A percentile compares a stretch with the other conserved stretches of the same genome.
phyloP scores from a whole-genome alignment of 495 filamentous ascomycete genomes.

The Cercophora scortea region DNA sequence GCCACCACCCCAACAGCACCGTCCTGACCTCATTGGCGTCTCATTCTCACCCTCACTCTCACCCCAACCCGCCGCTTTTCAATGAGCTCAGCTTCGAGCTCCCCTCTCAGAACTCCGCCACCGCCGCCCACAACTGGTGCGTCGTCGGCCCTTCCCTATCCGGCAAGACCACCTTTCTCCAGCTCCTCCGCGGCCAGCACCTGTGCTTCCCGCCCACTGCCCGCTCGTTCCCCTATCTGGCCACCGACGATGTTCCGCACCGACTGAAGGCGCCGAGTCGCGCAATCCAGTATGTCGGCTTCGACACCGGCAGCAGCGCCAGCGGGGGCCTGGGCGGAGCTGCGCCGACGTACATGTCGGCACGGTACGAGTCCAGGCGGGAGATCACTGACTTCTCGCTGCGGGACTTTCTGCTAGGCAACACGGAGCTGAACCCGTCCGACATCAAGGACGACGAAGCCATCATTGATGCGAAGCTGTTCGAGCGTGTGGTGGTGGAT shows the following conservation, averaged over 20 bases:
- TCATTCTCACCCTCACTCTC: neutral
- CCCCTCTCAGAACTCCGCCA: constrained; percentile 32
- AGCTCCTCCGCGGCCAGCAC: constrained; percentile 65
- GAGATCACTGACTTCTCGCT: constrained; percentile 86
- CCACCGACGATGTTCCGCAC: constrained; percentile 37
- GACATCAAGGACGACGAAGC: constrained; percentile 36
- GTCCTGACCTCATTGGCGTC: no score
- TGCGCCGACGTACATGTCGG: constrained; percentile 72
- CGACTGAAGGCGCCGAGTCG: constrained; percentile 41
- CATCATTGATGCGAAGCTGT: constrained; percentile 30
- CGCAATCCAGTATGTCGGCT: constrained; percentile 80
- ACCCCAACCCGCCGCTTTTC: constrained; percentile 58
- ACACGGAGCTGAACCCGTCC: constrained; percentile 62
- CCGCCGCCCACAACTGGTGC: constrained; percentile 55
- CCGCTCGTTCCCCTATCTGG: constrained; percentile 68
- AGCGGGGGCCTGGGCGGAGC: constrained; percentile 22
- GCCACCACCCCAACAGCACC: constrained; percentile 50
- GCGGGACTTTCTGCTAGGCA: constrained; percentile 65
- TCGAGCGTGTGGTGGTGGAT: constrained; percentile 56
- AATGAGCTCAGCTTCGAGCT: constrained; percentile 57
- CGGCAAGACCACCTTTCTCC: constrained; percentile 68
- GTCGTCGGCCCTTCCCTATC: constrained; percentile 64
- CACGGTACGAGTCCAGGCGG: constrained; percentile 82
- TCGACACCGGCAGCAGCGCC: constrained; percentile 46
- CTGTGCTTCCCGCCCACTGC: constrained; percentile 64